Conservation (phyloP, 495 filamentous ascomycete genomes). For the Daldinia concentrica region DNA sequence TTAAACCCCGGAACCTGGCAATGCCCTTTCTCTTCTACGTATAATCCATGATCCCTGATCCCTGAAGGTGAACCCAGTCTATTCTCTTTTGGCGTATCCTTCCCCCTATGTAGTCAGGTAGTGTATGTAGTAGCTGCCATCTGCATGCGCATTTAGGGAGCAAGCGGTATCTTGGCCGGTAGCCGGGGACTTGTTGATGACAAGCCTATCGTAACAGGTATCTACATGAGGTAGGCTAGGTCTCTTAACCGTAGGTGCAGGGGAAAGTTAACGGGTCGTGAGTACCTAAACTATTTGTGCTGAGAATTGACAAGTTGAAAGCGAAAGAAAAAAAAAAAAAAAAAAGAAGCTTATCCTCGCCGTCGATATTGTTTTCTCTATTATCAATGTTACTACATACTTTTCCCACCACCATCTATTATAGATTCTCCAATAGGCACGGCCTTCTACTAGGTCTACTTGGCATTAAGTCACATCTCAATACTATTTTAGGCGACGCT, state of each 20-base stretch:
- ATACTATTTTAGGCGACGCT: constrained; percentile 6
- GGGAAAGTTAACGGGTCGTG: constrained; percentile 5
- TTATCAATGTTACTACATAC: not conserved
- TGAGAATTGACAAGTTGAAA: not conserved
- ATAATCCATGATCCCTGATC: constrained; percentile 29
- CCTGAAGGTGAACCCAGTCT: constrained; percentile 9
- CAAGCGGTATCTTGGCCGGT: constrained; percentile 17
- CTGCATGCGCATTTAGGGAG: constrained; percentile 10
- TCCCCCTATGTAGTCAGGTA: constrained; percentile 4
- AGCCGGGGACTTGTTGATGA: constrained; percentile 26
- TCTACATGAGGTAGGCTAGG: constrained; percentile 11
- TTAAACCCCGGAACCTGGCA: constrained; percentile 25
- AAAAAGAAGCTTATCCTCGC: constrained; percentile 17
- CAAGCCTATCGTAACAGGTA: constrained; percentile 10
- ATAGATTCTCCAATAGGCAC: constrained; percentile 27
- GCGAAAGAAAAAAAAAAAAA: not conserved
- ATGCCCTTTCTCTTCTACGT: constrained; percentile 20
- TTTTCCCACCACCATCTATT: constrained; percentile 12
- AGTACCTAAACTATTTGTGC: constrained; percentile 2
- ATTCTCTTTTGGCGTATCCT: constrained; percentile 24
- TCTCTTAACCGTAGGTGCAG: constrained; percentile 9
- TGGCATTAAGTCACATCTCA: constrained; percentile 30
- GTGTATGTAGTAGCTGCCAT: not conserved
- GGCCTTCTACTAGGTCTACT: not conserved
- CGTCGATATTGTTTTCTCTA: constrained; percentile 7